Evolutionary conservation across 2,329 filamentous ascomycete species (phyloP).

Genomic region (Kalaharituber pfeilii): DNA sequence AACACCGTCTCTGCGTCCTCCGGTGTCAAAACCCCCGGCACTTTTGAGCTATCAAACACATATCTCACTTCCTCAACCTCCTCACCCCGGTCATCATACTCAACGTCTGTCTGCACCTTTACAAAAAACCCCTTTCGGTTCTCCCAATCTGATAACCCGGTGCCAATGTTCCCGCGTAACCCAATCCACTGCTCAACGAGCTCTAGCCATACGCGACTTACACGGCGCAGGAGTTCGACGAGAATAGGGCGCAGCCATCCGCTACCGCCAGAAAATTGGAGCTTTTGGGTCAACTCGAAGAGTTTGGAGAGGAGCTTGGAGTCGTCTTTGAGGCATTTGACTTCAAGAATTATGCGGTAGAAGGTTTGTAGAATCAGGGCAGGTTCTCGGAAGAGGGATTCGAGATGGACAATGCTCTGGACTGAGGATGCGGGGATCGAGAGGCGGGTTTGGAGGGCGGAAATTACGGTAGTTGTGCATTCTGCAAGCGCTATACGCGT

Average conservation of each 20-base stretch:
- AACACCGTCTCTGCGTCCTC: constrained; percentile 59
- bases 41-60: constrained; percentile 43
- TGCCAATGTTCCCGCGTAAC: constrained; percentile 23
- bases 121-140: constrained; percentile 2
- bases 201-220: constrained; percentile 48
- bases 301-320: constrained; percentile 14
- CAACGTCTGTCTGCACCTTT: constrained; percentile 9
- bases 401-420: constrained; percentile 18
- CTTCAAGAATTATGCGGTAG: constrained; percentile 42
- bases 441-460: constrained; percentile 20
- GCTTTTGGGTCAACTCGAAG: constrained; percentile 15
- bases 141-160: constrained; percentile 38
- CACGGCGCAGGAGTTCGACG: constrained; percentile 33
- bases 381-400: constrained; percentile 16
- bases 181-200: constrained; percentile 61
- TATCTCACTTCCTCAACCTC: constrained; percentile 10
- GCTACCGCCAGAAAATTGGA: constrained; percentile 10
- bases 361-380: constrained; percentile 16
- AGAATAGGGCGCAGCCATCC: constrained; percentile 16
- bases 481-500: constrained; percentile 19
- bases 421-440: constrained; percentile 17
- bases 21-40: constrained; percentile 53
- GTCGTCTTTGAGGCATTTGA: constrained; percentile 26
- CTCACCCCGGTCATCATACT: constrained; percentile 15
- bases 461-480: constrained; percentile 17